phyloP scores from a whole-genome alignment of 192 early-diverging fungal genomes.

The Coemansia sp. region DNA sequence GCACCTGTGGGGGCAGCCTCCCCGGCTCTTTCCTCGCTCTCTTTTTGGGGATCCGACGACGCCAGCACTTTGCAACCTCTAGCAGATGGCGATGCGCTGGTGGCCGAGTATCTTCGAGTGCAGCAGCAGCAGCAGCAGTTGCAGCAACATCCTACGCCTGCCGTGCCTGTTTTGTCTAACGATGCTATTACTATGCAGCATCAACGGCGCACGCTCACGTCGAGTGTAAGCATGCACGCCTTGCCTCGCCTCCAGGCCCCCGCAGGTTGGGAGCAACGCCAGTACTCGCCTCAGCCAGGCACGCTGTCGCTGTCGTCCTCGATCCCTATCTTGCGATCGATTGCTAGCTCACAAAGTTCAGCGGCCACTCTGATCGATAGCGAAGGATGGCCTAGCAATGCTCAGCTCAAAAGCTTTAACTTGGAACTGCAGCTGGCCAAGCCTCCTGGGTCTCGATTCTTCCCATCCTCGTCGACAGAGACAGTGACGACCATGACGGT shows the following conservation, averaged over 20 bases:
- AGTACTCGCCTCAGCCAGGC: background rate
- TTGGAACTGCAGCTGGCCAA: background rate
- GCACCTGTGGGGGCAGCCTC: constrained; percentile 19
- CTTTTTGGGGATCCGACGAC: constrained; percentile 20
- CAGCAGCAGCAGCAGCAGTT: constrained; percentile 22
- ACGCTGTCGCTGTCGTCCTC: background rate
- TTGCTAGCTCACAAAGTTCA: constrained; percentile 27
- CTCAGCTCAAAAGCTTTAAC: background rate
- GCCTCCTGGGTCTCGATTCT: constrained; percentile 37
- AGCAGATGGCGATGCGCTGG: background rate
- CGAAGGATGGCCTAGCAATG: constrained; percentile 40
- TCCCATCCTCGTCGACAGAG: constrained; percentile 9
- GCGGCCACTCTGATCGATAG: constrained; percentile 41
- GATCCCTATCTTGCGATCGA: background rate
- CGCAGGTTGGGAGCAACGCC: constrained; percentile 25
- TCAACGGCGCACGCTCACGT: constrained; percentile 27
- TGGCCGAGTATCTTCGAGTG: background rate
- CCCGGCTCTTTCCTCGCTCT: constrained; percentile 24
- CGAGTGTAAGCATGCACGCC: constrained; percentile 49
- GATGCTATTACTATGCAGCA: background rate
- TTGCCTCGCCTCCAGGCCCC: constrained; percentile 35
- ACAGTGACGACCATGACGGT: background rate
- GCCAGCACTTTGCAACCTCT: constrained; percentile 3
- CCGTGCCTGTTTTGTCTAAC: background rate
- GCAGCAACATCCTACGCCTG: constrained; percentile 15